Evolutionary conservation across 352 stramenopile genomes (phyloP).

Genomic region (Pythium utonaiense): DNA sequence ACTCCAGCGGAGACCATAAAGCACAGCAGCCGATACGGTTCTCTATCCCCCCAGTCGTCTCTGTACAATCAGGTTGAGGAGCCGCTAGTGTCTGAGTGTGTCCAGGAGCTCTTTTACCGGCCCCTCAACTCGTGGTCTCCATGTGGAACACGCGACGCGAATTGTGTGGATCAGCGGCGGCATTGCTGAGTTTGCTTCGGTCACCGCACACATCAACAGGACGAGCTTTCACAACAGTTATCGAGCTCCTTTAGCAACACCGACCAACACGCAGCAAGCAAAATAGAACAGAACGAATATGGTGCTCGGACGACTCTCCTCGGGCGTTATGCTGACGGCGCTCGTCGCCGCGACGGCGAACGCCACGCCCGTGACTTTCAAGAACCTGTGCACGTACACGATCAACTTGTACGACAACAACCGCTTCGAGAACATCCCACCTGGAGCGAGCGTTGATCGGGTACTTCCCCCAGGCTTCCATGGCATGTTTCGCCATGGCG

Average conservation of each 20-base stretch:
- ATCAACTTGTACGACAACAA: slow-evolving; percentile 52
- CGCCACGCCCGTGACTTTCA: slow-evolving; percentile 33
- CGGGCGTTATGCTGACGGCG: slow-evolving; percentile 15
- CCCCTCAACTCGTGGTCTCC: not conserved
- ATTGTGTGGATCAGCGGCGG: not conserved
- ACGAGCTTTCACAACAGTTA: not conserved
- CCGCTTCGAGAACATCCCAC: slow-evolving; percentile 29
- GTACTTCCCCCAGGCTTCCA: slow-evolving; percentile 8
- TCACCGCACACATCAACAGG: not conserved
- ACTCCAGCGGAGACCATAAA: not conserved
- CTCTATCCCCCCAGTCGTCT: not conserved
- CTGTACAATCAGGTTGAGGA: slow-evolving; percentile 1
- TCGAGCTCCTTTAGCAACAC: not conserved
- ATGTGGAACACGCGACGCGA: not conserved
- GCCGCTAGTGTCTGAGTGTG: not conserved
- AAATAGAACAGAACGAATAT: not conserved
- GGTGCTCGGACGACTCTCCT: slow-evolving; percentile 9
- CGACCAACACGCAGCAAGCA: not conserved
- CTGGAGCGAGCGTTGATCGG: slow-evolving; percentile 33
- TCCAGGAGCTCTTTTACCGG: not conserved
- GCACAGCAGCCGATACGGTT: not conserved
- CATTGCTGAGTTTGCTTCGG: slow-evolving; percentile 1
- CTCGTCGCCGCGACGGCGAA: slow-evolving; percentile 28
- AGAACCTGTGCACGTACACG: slow-evolving; percentile 41
- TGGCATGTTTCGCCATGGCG: slow-evolving; percentile 45